Evolutionary conservation across 2,329 filamentous ascomycete species (phyloP).

Genomic region (Pestalotiopsis sp.): DNA sequence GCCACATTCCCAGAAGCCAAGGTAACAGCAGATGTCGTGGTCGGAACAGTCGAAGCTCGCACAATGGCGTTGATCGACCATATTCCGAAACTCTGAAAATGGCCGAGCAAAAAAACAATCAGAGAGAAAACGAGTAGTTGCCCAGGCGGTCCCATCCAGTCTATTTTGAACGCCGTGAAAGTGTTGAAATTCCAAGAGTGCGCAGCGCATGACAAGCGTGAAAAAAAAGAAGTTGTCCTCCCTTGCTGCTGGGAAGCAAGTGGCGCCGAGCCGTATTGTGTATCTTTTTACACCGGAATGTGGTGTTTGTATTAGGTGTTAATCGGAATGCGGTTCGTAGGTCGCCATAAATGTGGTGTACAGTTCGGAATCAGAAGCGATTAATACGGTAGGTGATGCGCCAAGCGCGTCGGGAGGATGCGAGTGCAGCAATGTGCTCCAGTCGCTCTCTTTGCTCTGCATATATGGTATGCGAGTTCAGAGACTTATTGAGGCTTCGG

Average conservation of each 20-base stretch:
- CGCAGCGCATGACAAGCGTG: constrained; percentile 18
- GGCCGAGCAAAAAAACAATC: not conserved
- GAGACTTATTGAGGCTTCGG: constrained; percentile 34
- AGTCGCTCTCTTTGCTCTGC: not conserved
- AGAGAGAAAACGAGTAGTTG: not conserved
- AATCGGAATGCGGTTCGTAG: constrained; percentile 27
- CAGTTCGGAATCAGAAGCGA: constrained; percentile 26
- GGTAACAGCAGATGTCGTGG: not conserved
- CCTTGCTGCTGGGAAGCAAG: constrained; percentile 22
- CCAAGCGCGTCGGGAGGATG: constrained; percentile 11
- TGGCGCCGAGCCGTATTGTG: constrained; percentile 23
- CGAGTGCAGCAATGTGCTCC: not conserved
- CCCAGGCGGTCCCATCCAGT: constrained; percentile 6
- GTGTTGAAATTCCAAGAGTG: constrained; percentile 15
- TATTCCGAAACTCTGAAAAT: not conserved
- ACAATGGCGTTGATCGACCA: not conserved
- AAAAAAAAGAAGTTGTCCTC: constrained; percentile 22
- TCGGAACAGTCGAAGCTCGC: constrained; percentile 3
- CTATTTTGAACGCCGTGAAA: constrained; percentile 15
- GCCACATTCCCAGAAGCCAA: not conserved
- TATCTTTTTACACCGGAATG: constrained; percentile 17
- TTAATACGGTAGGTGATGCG: constrained; percentile 22
- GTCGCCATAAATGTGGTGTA: constrained; percentile 31
- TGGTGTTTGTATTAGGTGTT: constrained; percentile 29
- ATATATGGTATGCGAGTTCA: constrained; percentile 5